Conservation (phyloP, 129 eudicot species). For the Flaveria trinervia region DNA sequence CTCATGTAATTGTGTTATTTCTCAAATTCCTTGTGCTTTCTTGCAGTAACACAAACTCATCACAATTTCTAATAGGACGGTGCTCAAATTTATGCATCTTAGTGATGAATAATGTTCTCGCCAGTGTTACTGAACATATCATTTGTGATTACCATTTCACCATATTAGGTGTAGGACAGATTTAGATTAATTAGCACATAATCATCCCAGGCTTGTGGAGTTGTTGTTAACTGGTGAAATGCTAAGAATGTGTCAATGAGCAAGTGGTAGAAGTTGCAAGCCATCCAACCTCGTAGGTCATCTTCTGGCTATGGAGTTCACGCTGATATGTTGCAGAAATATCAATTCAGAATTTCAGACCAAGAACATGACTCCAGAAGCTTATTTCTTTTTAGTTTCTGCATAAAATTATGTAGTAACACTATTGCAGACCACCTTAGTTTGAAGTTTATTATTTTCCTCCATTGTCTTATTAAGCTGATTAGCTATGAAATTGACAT, state of each 20-base stretch:
- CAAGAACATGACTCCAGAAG: not conserved
- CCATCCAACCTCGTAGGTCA: not conserved
- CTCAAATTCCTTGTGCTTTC: constrained; percentile 1
- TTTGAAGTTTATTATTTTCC: not conserved
- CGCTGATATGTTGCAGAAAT: not conserved
- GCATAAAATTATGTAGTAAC: not conserved
- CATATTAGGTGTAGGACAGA: not conserved
- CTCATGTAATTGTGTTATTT: not conserved
- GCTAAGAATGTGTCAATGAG: not conserved
- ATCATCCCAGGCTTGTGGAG: constrained; percentile 2
- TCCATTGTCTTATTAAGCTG: not conserved
- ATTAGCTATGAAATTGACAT: constrained; percentile 6
- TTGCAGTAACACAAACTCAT: not conserved
- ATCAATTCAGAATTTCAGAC: not conserved
- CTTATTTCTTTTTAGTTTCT: not conserved
- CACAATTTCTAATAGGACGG: not conserved
- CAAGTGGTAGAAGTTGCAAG: not conserved
- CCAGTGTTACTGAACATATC: not conserved
- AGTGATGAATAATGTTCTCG: not conserved
- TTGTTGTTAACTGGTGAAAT: not conserved
- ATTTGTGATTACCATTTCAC: not conserved
- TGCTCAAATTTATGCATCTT: constrained; percentile 1
- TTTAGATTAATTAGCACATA: not conserved
- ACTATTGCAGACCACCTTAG: not conserved
- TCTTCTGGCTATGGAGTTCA: not conserved